These are phyloP conservation scores for Globisporangium paddicum DNA, from an alignment of 352 stramenopile species.

Conservation along the genomic window DNA sequence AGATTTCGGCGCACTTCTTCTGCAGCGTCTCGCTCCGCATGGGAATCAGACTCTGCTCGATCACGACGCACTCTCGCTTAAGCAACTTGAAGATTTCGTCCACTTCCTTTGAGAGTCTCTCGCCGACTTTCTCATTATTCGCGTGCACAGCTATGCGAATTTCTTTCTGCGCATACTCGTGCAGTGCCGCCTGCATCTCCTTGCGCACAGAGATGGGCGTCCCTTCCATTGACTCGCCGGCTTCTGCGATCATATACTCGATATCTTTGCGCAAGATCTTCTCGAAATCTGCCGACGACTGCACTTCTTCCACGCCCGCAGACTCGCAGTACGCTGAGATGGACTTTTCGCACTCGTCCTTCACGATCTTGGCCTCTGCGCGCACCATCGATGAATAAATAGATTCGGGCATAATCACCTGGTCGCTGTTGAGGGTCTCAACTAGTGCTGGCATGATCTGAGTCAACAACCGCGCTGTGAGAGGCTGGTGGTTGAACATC, in stretches of 20 bases:
- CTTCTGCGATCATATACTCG: constrained; percentile 49
- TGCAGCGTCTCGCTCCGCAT: constrained; percentile 51
- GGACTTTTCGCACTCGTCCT: constrained; percentile 52
- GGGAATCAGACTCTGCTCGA: constrained; percentile 55
- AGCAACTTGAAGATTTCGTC: constrained; percentile 51
- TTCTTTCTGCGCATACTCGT: constrained; percentile 54
- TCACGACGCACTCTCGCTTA: constrained; percentile 43
- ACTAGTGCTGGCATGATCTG: constrained; percentile 76
- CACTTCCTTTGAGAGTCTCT: constrained; percentile 45
- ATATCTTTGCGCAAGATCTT: constrained; percentile 49
- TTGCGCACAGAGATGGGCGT: constrained; percentile 48
- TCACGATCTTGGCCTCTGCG: constrained; percentile 58
- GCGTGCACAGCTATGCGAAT: constrained; percentile 62
- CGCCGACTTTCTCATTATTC: constrained; percentile 63
- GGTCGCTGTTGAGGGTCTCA: constrained; percentile 81
- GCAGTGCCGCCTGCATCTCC: constrained; percentile 52
- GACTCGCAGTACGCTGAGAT: constrained; percentile 71
- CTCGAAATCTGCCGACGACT: constrained; percentile 54
- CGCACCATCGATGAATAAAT: constrained; percentile 87
- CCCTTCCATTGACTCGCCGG: constrained; percentile 42
- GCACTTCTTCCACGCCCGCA: constrained; percentile 48
- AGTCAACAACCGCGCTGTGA: constrained; percentile 66
- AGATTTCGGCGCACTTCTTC: constrained; percentile 43
- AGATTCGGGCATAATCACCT: constrained; percentile 87
- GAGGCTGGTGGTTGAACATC: constrained; percentile 64